A percentile compares a stretch with the other conserved stretches of the same genome.
Evolutionary conservation across 352 stramenopile genomes (phyloP).

Genomic region (Globisporangium rhizosaccharum): DNA sequence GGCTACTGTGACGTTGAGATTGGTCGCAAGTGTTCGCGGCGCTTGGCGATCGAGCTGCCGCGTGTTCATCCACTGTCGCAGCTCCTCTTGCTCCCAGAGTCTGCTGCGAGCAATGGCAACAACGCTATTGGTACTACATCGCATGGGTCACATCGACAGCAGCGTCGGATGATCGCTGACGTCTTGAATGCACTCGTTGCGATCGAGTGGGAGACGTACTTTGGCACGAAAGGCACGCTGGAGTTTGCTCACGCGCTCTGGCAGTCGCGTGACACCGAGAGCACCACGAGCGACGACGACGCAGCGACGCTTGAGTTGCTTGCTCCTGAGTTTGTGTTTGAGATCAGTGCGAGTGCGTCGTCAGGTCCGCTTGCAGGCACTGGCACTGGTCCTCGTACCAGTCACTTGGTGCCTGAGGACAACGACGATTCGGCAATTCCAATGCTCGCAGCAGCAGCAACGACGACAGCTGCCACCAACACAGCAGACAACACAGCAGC

Average conservation of each 20-base stretch:
- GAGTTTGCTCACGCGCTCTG: conserved; percentile 5
- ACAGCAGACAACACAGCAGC: not conserved
- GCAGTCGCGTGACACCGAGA: conserved; percentile 7
- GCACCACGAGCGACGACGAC: not conserved
- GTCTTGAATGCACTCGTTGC: conserved; percentile 35
- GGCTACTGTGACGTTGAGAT: conserved; percentile 32
- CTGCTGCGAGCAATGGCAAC: too few species aligned
- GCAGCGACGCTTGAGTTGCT: conserved; percentile 22
- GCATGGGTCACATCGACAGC: too few species aligned
- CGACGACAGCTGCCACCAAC: not conserved
- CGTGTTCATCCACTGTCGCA: conserved; percentile 9
- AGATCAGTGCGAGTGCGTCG: conserved; percentile 13
- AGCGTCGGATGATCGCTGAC: conserved; percentile 8
- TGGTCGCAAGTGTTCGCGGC: conserved; percentile 40
- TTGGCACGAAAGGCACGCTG: conserved; percentile 31
- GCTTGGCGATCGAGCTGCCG: conserved; percentile 37
- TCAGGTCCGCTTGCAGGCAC: not conserved
- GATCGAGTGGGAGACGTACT: conserved; percentile 55
- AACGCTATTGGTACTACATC: too few species aligned
- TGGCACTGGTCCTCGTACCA: not conserved
- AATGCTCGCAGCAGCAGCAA: conserved; percentile 2
- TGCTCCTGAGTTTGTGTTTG: conserved; percentile 25
- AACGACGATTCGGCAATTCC: not conserved
- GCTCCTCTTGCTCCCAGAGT: not conserved
- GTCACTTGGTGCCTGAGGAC: not conserved